These are phyloP conservation scores for Kodamaea arcana DNA, from an alignment of 1,139 yeast species.

Conservation along the genomic window DNA sequence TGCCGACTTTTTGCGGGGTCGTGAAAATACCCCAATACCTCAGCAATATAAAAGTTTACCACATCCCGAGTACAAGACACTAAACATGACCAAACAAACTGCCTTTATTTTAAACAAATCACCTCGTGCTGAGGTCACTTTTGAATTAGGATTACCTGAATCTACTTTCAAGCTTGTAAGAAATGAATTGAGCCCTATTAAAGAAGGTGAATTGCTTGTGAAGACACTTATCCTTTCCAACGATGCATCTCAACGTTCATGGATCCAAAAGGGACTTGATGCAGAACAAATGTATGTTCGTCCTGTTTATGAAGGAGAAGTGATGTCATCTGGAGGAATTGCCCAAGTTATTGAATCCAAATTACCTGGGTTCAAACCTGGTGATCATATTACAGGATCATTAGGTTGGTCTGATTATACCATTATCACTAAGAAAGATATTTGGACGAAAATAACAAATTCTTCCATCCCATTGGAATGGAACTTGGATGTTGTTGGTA, in stretches of 20 bases:
- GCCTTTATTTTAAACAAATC: constrained; percentile 16
- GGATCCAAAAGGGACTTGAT: constrained; percentile 47
- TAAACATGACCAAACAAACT: background rate
- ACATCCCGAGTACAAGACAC: too few species aligned
- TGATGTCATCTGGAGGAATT: constrained; percentile 46
- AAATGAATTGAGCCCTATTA: constrained; percentile 22
- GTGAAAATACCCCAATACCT: too few species aligned
- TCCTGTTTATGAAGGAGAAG: constrained; percentile 45
- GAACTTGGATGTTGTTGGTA: constrained; percentile 41
- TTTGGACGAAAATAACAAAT: constrained; percentile 10
- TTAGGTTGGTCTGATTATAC: constrained; percentile 14
- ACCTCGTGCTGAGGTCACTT: constrained; percentile 17
- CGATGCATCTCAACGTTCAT: constrained; percentile 64
- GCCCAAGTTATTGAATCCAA: constrained; percentile 12
- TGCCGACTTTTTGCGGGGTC: too few species aligned
- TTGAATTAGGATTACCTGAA: constrained; percentile 22
- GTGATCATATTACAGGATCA: constrained; percentile 11
- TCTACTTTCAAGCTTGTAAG: constrained; percentile 33
- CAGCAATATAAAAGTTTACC: too few species aligned
- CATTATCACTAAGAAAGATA: constrained; percentile 5
- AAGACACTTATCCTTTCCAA: constrained; percentile 52
- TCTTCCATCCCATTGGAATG: constrained; percentile 19
- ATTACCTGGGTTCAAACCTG: constrained; percentile 5
- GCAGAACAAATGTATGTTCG: constrained; percentile 43
- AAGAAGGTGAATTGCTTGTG: constrained; percentile 44